Evolutionary conservation across 106 monocot genomes (phyloP).

Genomic region (Platanthera guangdongensis): DNA sequence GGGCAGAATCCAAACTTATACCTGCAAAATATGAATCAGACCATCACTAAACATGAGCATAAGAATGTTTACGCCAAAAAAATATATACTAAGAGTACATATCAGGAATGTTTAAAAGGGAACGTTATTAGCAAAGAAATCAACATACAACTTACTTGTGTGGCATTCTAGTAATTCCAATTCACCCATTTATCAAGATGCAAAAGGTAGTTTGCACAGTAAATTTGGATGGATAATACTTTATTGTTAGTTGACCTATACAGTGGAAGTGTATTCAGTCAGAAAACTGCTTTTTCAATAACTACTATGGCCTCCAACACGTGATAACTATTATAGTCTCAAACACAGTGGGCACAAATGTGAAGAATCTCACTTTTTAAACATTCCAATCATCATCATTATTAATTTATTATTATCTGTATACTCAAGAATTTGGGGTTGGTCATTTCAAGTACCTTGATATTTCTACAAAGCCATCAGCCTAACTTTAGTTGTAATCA

Average conservation of each 20-base stretch:
- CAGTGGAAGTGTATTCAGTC: neutral
- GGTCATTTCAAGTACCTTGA: no score
- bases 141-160: neutral
- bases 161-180: neutral
- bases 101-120: neutral
- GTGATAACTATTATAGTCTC: neutral
- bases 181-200: neutral
- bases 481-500: no score
- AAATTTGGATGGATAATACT: neutral
- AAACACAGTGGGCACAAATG: neutral
- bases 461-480: no score
- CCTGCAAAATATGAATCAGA: constrained; percentile 34
- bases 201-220: neutral
- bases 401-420: no score
- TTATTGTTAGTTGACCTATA: neutral
- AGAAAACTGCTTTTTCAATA: neutral
- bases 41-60: neutral
- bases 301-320: neutral
- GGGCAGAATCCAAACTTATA: constrained; percentile 98
- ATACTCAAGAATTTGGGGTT: no score
- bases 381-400: no score
- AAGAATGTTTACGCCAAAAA: neutral
- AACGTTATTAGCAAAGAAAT: neutral
- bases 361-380: neutral
- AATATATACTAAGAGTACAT: neutral